Base-by-base conservation (phyloP, 2,329 filamentous ascomycete genomes). In the Alternaria atra region DNA sequence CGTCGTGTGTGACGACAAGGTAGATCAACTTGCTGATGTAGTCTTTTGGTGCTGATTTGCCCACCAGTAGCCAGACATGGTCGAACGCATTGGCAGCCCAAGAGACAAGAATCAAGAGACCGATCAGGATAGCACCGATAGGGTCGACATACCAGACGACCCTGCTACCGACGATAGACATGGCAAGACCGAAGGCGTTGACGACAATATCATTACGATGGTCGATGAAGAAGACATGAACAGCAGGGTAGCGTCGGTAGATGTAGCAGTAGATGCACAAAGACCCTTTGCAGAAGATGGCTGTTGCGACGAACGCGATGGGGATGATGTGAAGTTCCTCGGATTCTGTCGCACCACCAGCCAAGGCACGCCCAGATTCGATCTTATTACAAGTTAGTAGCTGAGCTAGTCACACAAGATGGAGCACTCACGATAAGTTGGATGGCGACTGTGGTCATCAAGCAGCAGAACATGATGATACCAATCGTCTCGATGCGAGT, bases 401-500 rank as follows among this genome's bases (percentile, higher is more conserved):
- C 29, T 12, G 39, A 29, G 30, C 32, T 37, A 50, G 15, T 50
- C 35, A 60, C 43, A 58, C 25, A 40, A 64, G 42, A 50, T 32
- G 10, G 42, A n/a, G 23, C 27, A 75, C 83, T 74, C 75, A 85
- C 84, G 48, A 88, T 84, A 29, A 90, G 79, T 68, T 89, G 85
- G 29, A 89, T 86, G 48, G 88, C 86, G 4, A 89, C 87, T 0
- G 87, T 89, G 2, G 87, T 89, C 86, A 90, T 89, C 60, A 90
- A 79, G 43, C 87, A 86, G 64, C 87, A 89, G 74, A 90, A 90
- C 46, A 90, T 83, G 67, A 90, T 87, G 63, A 90, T 87, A 29
- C 87, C 87, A 59, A 89, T 83, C 2, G 87, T 89, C 77, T 90
- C 87, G 55, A 89, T 85, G 57, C 87, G 83, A 5, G 84, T 88